A percentile compares a stretch with the other conserved stretches of the same genome.
These are phyloP conservation scores for Trametes sp. DNA, from an alignment of 1,284 basidiomycete species.

Conservation along the genomic window DNA sequence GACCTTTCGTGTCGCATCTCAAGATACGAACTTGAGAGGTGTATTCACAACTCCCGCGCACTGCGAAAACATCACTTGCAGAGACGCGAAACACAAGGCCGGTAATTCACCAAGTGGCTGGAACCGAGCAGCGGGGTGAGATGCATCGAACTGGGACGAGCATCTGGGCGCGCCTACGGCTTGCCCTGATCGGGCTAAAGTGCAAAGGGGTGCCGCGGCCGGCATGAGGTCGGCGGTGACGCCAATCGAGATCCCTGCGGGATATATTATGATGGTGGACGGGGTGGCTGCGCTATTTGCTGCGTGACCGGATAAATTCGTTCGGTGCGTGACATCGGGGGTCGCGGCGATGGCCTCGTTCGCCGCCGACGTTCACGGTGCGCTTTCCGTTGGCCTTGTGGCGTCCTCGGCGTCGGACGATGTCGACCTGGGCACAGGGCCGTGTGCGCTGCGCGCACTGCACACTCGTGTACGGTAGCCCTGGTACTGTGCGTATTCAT, in stretches of 20 bases:
- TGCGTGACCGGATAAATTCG: constrained; percentile 13
- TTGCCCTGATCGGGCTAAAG: constrained; percentile 21
- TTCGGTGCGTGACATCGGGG: background rate
- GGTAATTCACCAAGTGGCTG: constrained; percentile 15
- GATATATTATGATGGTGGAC: constrained; percentile 31
- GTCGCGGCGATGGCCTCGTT: constrained; percentile 5
- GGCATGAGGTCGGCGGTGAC: constrained; percentile 22
- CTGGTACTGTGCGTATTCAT: background rate
- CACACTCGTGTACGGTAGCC: background rate
- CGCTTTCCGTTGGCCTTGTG: background rate
- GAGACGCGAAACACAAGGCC: background rate
- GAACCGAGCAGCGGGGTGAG: background rate
- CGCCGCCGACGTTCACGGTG: constrained; percentile 11
- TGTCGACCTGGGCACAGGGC: background rate
- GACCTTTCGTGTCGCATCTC: too few species aligned
- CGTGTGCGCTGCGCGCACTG: background rate
- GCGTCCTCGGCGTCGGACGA: background rate
- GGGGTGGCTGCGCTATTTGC: constrained; percentile 19
- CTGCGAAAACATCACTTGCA: too few species aligned
- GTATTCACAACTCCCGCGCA: too few species aligned
- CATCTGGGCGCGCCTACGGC: constrained; percentile 20
- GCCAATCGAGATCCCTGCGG: constrained; percentile 17
- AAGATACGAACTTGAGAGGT: too few species aligned
- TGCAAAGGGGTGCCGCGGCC: constrained; percentile 22
- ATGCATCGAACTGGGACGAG: too few species aligned